Conservation (phyloP, 306 rosid species). For the Fragaria ananassa region DNA sequence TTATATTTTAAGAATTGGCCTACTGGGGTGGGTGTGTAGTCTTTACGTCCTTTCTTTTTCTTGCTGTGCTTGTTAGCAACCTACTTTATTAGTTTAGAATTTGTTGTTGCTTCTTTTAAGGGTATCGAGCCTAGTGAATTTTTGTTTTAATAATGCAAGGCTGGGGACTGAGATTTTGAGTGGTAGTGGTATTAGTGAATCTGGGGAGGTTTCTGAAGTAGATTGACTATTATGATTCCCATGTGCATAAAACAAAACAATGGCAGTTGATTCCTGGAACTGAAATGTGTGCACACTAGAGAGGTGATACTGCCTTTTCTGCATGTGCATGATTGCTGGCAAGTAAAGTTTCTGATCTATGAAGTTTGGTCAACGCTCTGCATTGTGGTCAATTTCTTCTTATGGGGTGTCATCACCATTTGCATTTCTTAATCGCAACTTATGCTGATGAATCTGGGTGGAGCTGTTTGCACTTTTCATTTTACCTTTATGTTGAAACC, state of each 20-base stretch:
- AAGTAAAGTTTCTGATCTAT: not conserved
- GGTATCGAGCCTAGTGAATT: not conserved
- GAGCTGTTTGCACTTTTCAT: not conserved
- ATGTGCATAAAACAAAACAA: conserved; percentile 35
- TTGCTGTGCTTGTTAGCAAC: conserved; percentile 19
- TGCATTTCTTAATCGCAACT: not conserved
- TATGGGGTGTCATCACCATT: not conserved
- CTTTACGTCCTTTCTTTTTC: not conserved
- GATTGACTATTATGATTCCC: conserved; percentile 18
- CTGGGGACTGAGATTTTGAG: not conserved
- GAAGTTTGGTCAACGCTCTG: not conserved
- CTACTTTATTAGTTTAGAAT: not conserved
- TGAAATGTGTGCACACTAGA: not conserved
- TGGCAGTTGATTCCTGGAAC: conserved; percentile 1
- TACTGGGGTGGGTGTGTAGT: not conserved
- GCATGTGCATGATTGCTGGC: conserved; percentile 7
- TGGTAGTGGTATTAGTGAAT: not conserved
- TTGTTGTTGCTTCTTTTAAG: not conserved
- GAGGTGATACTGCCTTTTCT: conserved; percentile 6
- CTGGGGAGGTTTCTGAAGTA: not conserved
- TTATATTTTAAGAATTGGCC: not conserved
- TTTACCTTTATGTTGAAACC: not conserved
- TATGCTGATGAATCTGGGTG: not conserved
- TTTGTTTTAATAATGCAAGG: not conserved
- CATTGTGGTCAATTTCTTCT: not conserved